Conservation (phyloP, 2,329 filamentous ascomycete species). For the Gremmenia infestans region DNA sequence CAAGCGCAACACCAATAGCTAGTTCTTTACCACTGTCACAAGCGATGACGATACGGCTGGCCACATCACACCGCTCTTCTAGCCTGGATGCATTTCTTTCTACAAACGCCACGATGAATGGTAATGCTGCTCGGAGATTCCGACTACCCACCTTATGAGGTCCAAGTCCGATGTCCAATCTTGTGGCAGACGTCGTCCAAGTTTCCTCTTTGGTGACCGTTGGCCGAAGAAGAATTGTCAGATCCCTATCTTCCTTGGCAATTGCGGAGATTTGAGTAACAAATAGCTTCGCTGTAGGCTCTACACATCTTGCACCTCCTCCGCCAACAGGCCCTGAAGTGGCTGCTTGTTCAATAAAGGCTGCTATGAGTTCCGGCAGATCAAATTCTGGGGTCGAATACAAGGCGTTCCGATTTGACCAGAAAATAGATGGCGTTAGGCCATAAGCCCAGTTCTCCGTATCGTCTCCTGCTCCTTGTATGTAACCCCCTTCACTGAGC, state of each 20-base stretch:
- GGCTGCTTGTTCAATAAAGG: conserved; percentile 35
- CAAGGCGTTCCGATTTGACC: conserved; percentile 60
- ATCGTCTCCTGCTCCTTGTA: conserved; percentile 93
- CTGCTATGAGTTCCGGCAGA: conserved; percentile 45
- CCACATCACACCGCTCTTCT: background rate
- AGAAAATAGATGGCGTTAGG: conserved; percentile 75
- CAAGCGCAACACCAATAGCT: conserved; percentile 71
- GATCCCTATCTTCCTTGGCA: background rate
- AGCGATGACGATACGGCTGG: conserved; percentile 48
- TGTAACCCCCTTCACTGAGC: conserved; percentile 68
- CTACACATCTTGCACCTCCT: conserved; percentile 13
- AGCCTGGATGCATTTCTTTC: conserved; percentile 13
- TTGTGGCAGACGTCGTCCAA: conserved; percentile 35
- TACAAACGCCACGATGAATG: conserved; percentile 30
- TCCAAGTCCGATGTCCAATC: conserved; percentile 57
- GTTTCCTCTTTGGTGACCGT: conserved; percentile 40
- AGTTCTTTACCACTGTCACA: conserved; percentile 78
- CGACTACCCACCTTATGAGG: conserved; percentile 75
- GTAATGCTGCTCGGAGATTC: conserved; percentile 69
- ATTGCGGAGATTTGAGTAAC: conserved; percentile 19
- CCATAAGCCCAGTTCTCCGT: conserved; percentile 88
- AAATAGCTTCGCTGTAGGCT: conserved; percentile 27
- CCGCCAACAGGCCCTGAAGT: background rate
- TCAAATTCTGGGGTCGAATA: conserved; percentile 62
- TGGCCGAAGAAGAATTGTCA: conserved; percentile 38